Percentiles rank a stretch among this genome's conserved stretches.
Conservation (phyloP, 441 rosid species). For the Pelargonium fulgidum region DNA sequence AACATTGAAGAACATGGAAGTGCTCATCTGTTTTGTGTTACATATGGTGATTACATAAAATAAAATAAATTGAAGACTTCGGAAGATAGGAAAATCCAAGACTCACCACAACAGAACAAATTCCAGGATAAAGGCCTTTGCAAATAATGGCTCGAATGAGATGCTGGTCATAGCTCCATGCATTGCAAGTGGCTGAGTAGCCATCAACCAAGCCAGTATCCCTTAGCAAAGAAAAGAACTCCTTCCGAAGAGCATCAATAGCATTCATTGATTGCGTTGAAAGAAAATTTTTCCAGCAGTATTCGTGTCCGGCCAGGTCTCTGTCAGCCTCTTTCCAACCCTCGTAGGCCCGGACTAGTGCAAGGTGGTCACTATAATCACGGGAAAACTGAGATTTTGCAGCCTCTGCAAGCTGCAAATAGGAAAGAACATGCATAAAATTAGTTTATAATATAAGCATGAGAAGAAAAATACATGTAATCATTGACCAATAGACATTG, state of each 20-base stretch:
- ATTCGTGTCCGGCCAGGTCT: slow-evolving; percentile 90
- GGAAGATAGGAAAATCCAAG: not conserved
- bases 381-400: slow-evolving; percentile 95
- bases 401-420: slow-evolving; percentile 74
- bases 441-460: not conserved
- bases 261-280: slow-evolving; percentile 96
- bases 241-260: slow-evolving; percentile 87
- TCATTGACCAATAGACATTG: not conserved
- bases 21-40: no score
- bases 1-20: no score
- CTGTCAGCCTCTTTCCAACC: slow-evolving; percentile 98
- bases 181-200: slow-evolving; percentile 56
- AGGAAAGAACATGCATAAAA: slow-evolving; percentile 7
- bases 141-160: slow-evolving; percentile 92
- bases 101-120: slow-evolving; percentile 86
- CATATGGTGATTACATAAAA: slow-evolving; percentile 2
- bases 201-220: slow-evolving; percentile 72
- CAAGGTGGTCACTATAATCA: slow-evolving; percentile 98
- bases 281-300: slow-evolving; percentile 96
- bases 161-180: slow-evolving; percentile 80
- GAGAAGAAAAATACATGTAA: not conserved
- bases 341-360: slow-evolving; percentile 98
- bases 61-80: not conserved
- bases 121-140: slow-evolving; percentile 95
- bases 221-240: slow-evolving; percentile 73